Evolutionary conservation across 192 early-diverging fungal species (phyloP), one percentile per base, ranked within the genome.

Genomic region (Mortierella alpina): DNA sequence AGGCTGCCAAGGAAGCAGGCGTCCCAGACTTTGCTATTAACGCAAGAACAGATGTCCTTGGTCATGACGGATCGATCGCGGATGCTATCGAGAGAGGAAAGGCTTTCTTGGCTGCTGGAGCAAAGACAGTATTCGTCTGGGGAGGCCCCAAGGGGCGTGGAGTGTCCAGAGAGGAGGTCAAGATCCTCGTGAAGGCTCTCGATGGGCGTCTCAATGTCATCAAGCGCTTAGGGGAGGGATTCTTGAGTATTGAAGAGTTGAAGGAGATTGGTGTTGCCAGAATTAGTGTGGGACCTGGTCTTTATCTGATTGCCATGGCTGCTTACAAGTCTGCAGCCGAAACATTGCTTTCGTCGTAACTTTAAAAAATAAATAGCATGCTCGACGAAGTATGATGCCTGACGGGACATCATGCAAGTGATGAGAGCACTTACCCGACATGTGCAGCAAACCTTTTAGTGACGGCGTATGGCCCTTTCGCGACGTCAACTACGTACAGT

Each of bases 11-110:
- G 20, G 63, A 67, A 22, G 50, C 60, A 1, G 84, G 84, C 8
- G 82, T 84, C 2, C 83, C 84, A 3, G 83, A 85, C 58, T 85
- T 85, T 75, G 83, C 84, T n/a, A 54, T 85, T 76, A 85, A 85
- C 47, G 84, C 84, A 1, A 70, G 83, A n/a, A 81, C 76, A 42
- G 84, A 85, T 52, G 65, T 71, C 8, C 42, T 85, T n/a, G 50
- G 45, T 1, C 46, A 46, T 14, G 61, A 68, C 54, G 83, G 82
- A 10, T 50, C 72, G 45, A 61, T 82, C 31, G 73, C 80, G 17
- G 83, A 85, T 5, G 84, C 72, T 5, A 75, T 85, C 48, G 52
- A 56, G n/a, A 48, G 84, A 42, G 84, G 84, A 51, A 82, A 85
- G 39, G 75, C 77, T 14, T 85, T 66, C 63, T 46, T 85, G 44